Evolutionary conservation across 2,329 filamentous ascomycete species (phyloP).

Genomic region (Bipolaris bicolor): DNA sequence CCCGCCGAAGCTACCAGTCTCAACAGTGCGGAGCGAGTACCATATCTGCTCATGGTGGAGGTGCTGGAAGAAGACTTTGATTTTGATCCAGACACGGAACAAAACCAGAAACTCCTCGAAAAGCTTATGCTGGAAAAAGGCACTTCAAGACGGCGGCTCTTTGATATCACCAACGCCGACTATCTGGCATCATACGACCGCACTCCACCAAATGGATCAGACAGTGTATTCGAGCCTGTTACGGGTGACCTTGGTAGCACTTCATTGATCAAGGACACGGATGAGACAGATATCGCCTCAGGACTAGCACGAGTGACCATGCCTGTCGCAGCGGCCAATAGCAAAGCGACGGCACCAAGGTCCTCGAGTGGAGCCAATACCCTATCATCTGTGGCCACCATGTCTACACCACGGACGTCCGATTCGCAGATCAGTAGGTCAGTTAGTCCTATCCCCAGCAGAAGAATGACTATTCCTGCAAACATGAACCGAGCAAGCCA

Average conservation of each 20-base stretch:
- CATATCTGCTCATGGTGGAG: constrained; percentile 84
- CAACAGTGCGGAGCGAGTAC: constrained; percentile 86
- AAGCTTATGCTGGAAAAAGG: constrained; percentile 72
- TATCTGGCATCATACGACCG: constrained; percentile 52
- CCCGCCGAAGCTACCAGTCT: constrained; percentile 83
- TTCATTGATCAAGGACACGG: constrained; percentile 66
- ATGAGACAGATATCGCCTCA: constrained; percentile 51
- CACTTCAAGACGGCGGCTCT: constrained; percentile 57
- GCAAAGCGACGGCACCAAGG: constrained; percentile 54
- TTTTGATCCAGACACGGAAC: constrained; percentile 75
- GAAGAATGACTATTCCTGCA: constrained; percentile 65
- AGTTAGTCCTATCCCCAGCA: constrained; percentile 66
- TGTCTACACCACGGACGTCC: constrained; percentile 71
- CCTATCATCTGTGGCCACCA: constrained; percentile 64
- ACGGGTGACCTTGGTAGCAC: constrained; percentile 79
- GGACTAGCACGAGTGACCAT: constrained; percentile 40
- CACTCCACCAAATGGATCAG: constrained; percentile 55
- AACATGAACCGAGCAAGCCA: constrained; percentile 57
- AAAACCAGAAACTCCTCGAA: constrained; percentile 71
- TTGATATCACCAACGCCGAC: constrained; percentile 67
- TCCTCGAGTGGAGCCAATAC: constrained; percentile 68
- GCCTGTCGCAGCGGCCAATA: constrained; percentile 27
- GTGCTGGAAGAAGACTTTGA: constrained; percentile 81
- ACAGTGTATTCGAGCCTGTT: constrained; percentile 84
- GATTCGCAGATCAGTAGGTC: constrained; percentile 72